Evolutionary conservation across 2,329 filamentous ascomycete species (phyloP), one percentile per base, ranked within the genome.

Genomic region (Colletotrichum sojae): DNA sequence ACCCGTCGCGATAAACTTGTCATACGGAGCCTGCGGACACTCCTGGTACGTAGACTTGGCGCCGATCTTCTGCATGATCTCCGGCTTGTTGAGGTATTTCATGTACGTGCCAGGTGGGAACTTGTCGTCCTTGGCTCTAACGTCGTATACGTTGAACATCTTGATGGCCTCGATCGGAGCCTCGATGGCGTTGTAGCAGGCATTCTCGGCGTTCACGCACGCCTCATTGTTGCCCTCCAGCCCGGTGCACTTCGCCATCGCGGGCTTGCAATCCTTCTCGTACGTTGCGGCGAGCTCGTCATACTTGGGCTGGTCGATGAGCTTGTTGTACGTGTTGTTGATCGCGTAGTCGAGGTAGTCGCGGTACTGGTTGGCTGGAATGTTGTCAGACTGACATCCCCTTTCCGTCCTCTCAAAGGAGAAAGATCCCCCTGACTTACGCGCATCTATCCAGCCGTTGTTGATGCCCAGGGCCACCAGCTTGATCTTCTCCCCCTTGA

Each of bases 381-480:
- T 27, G 10, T n/a, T 1, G 25, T 66, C 25, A 61, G 36, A 15
- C 22, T 25, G 2, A 25, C 22, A 20, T 8, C 6, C 36, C 3
- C 16, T 4, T 39, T 36, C 5, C 4, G 8, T 31, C n/a, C 10
- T 18, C 22, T n/a, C n/a, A n/a, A 25, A 25, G 22, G 22, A 25
- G 3, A 25, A 25, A 4, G 31, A 8, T 39, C 43, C 12, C 5
- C 0, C 6, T 18, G 6, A 43, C 57, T n/a, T 15, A 69, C 69
- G 59, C 56, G 69, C 76, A 70, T 90, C 86, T 64, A 87, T 83
- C 79, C 85, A 88, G 27, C 84, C 86, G 72, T 89, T 89, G 77
- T 87, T 85, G 67, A 90, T 82, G n/a, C 86, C 85, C 8, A 90
- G 79, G 0, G 86, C 83, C 3, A 86, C 80, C 20, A 89, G 78